Evolutionary conservation across 1,284 basidiomycete genomes (phyloP).

Genomic region (Athelia sp.): DNA sequence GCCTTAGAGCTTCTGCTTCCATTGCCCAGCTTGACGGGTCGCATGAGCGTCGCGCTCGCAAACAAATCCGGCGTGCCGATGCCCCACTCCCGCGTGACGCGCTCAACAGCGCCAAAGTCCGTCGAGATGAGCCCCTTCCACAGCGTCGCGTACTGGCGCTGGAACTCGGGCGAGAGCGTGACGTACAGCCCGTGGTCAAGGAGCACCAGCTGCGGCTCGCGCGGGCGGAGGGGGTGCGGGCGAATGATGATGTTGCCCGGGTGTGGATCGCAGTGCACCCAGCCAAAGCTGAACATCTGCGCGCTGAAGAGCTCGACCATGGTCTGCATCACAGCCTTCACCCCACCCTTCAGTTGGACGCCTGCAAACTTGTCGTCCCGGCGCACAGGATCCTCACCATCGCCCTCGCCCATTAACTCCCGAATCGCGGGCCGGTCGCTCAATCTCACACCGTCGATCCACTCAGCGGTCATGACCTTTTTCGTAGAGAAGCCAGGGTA

Average conservation of each 20-base stretch:
- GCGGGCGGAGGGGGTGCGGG: slow-evolving; percentile 55
- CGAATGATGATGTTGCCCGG: slow-evolving; percentile 87
- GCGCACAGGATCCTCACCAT: slow-evolving; percentile 8
- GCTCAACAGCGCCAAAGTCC: slow-evolving; percentile 61
- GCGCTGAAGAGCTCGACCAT: slow-evolving; percentile 82
- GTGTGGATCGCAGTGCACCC: slow-evolving; percentile 78
- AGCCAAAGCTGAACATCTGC: slow-evolving; percentile 88
- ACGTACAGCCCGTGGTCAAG: slow-evolving; percentile 90
- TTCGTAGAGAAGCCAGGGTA: slow-evolving; percentile 71
- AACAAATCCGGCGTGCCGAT: slow-evolving; percentile 76
- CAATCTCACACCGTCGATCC: slow-evolving; percentile 77
- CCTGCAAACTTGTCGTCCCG: slow-evolving; percentile 13
- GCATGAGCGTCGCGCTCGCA: slow-evolving; percentile 67
- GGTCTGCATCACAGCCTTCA: slow-evolving; percentile 66
- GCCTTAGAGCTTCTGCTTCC: slow-evolving; percentile 17
- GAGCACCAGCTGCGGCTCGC: slow-evolving; percentile 74
- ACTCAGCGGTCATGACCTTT: slow-evolving; percentile 82
- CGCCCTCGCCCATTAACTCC: slow-evolving; percentile 51
- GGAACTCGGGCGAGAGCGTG: slow-evolving; percentile 56
- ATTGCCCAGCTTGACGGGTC: slow-evolving; percentile 37
- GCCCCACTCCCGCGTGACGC: slow-evolving; percentile 71
- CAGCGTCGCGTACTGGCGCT: slow-evolving; percentile 68
- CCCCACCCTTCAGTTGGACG: slow-evolving; percentile 54
- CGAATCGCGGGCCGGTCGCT: slow-evolving; percentile 61
- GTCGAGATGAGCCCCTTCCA: slow-evolving; percentile 77